These are phyloP conservation scores for Phlebiopsis flavidoalba DNA, from an alignment of 768 basidiomycete genomes.

Conservation along the genomic window DNA sequence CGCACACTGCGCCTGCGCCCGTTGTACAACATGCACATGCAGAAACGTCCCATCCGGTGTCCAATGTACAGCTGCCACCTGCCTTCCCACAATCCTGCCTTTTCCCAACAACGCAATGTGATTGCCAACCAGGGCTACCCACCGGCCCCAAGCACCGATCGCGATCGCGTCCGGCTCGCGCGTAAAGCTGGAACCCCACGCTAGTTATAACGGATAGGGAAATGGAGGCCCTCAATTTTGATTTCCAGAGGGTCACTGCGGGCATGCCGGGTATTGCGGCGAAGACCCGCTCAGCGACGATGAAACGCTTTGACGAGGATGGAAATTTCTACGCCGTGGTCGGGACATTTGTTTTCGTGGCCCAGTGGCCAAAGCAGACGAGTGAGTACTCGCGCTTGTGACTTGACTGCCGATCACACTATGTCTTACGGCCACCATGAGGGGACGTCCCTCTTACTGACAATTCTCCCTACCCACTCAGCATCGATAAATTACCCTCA, in stretches of 20 bases:
- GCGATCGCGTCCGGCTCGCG: constrained; percentile 4
- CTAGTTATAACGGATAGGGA: neutral
- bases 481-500: constrained; percentile 50
- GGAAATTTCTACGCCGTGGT: constrained; percentile 38
- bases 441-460: neutral
- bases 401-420: neutral
- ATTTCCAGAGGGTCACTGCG: neutral
- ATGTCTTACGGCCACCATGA: neutral
- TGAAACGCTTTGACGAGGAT: constrained; percentile 34
- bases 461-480: constrained; percentile 15
- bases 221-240: neutral
- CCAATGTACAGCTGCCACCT: constrained; percentile 10
- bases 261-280: neutral
- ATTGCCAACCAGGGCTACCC: neutral
- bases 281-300: neutral
- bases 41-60: constrained; percentile 16
- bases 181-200: neutral
- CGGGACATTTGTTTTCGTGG: constrained; percentile 9
- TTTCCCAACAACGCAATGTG: neutral
- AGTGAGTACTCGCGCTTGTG: constrained; percentile 38
- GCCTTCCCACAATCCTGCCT: neutral
- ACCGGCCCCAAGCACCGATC: neutral
- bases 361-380: constrained; percentile 40
- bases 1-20: neutral
- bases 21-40: neutral